A percentile compares a stretch with the other conserved stretches of the same genome.
These are phyloP conservation scores for Globisporangium nodosum DNA, from an alignment of 352 stramenopile species.

Conservation along the genomic window DNA sequence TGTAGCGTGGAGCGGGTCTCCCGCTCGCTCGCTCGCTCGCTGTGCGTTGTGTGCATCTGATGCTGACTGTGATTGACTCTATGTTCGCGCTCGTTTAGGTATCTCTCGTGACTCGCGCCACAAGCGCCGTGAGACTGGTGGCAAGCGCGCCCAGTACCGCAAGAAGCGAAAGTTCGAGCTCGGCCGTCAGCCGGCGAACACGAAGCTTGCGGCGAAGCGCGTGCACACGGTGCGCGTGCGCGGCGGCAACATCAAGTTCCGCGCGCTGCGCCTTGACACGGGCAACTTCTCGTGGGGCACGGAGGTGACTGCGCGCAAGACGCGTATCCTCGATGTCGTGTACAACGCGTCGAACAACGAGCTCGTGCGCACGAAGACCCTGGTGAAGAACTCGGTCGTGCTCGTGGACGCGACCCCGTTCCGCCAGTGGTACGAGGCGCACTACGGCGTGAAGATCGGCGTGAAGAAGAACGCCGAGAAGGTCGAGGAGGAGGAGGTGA, in stretches of 20 bases:
- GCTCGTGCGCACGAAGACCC: constrained; percentile 99
- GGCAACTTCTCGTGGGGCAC: constrained; percentile 99
- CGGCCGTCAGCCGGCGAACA: constrained; percentile 96
- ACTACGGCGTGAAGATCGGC: constrained; percentile 95
- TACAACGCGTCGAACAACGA: constrained; percentile 99
- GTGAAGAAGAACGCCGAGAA: constrained; percentile 85
- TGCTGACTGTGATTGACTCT: neutral
- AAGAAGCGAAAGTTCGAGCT: constrained; percentile 99
- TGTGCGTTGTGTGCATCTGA: neutral
- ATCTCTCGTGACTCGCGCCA: constrained; percentile 99
- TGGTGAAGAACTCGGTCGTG: constrained; percentile 99
- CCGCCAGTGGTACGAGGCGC: constrained; percentile 98
- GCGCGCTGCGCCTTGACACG: constrained; percentile 96
- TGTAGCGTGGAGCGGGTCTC: neutral
- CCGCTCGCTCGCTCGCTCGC: constrained; percentile 5
- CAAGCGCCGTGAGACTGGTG: constrained; percentile 99
- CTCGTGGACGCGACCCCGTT: constrained; percentile 98
- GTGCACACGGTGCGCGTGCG: constrained; percentile 94
- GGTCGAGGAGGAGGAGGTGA: constrained; percentile 79
- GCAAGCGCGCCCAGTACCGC: constrained; percentile 95
- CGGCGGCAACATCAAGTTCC: constrained; percentile 98
- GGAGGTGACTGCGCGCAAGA: constrained; percentile 97
- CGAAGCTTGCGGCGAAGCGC: constrained; percentile 97
- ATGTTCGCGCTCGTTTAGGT: constrained; percentile 58
- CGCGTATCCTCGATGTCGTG: constrained; percentile 98